A percentile compares a stretch with the other conserved stretches of the same genome.
Conservation (phyloP, 2,329 filamentous ascomycete genomes). For the Diaporthe vexans region DNA sequence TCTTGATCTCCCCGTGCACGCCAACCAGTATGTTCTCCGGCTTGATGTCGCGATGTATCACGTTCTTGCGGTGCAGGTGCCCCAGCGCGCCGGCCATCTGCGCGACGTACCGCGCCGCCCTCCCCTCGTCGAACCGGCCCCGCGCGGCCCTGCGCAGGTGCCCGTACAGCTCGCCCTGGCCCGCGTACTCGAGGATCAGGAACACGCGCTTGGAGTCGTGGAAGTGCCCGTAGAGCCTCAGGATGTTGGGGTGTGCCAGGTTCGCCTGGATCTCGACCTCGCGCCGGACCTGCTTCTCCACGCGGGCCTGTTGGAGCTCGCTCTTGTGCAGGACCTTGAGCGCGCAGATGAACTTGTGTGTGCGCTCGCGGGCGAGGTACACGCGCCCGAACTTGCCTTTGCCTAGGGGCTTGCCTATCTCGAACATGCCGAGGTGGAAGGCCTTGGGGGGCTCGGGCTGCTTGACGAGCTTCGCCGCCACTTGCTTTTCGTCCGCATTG, state of each 20-base stretch:
- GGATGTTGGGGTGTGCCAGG: constrained; percentile 74
- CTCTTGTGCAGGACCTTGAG: constrained; percentile 80
- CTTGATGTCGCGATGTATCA: constrained; percentile 51
- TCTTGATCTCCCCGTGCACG: constrained; percentile 48
- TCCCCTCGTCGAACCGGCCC: constrained; percentile 72
- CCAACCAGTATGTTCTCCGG: constrained; percentile 54
- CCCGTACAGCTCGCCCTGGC: constrained; percentile 76
- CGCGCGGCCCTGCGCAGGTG: constrained; percentile 70
- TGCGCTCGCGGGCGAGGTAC: constrained; percentile 77
- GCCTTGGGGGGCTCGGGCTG: background rate
- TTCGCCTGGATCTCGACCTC: constrained; percentile 83
- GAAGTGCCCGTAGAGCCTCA: constrained; percentile 78
- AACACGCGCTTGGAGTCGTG: constrained; percentile 81
- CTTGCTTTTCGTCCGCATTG: background rate
- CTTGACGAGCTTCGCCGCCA: background rate
- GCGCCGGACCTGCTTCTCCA: constrained; percentile 79
- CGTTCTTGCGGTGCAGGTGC: constrained; percentile 51
- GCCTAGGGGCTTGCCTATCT: constrained; percentile 79
- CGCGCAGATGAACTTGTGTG: constrained; percentile 77
- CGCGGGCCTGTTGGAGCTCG: constrained; percentile 75
- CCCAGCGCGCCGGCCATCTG: constrained; percentile 70
- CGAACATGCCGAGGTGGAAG: constrained; percentile 74
- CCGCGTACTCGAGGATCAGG: constrained; percentile 79
- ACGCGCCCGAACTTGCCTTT: constrained; percentile 83
- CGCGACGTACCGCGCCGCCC: constrained; percentile 79